Base-by-base conservation (phyloP, 2,329 filamentous ascomycete genomes). In the Paecilomyces sp. region DNA sequence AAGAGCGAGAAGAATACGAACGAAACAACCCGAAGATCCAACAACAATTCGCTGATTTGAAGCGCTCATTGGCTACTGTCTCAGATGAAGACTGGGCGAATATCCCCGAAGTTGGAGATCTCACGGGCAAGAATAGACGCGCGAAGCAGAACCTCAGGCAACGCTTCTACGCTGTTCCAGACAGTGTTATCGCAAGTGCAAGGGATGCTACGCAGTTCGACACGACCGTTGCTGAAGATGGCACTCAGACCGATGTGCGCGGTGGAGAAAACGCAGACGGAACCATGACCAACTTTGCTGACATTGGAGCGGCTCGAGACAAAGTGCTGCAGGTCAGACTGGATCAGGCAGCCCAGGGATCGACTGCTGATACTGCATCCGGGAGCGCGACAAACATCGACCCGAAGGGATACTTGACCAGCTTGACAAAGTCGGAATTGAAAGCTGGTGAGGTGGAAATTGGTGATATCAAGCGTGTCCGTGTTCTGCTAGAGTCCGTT, bases 21-120 rank as follows among this genome's bases (percentile, higher is more conserved):
- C 87, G 89, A 67, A 93, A 96, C 74, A 97, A 99, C 73, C 94
- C 94, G 13, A 99, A 97, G 77, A 97, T 99, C 57, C 91, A 96
- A 71, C 91, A 97, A 67, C 94, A 99, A 75, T 99, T 99, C 74
- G 92, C 92, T 71, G 94, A 97, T 68, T 79, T 97, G 57, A 99
- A 99, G 77, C 86, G 95, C 70, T 91, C 91, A 4, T 83, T 99
- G 41, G 88, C 90, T 50, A 89, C 88, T 5, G 89, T 99, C 30
- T 90, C 90, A 52, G 93, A 97, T 72, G 93, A 99, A 63, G 92
- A 99, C 68, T 99, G 94, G 94, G 92, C 91, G 47, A 95, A 87
- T 68, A 81, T 99, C 50, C 95, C 94, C 4, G 95, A 99, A 70
- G 93, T 97, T 34, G 94, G 95, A 68, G 94, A 99, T 75, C 83